Percentiles rank a stretch among this genome's conserved stretches.
phyloP scores from a whole-genome alignment of 805 yeast species.

The Spathaspora gorwiae region DNA sequence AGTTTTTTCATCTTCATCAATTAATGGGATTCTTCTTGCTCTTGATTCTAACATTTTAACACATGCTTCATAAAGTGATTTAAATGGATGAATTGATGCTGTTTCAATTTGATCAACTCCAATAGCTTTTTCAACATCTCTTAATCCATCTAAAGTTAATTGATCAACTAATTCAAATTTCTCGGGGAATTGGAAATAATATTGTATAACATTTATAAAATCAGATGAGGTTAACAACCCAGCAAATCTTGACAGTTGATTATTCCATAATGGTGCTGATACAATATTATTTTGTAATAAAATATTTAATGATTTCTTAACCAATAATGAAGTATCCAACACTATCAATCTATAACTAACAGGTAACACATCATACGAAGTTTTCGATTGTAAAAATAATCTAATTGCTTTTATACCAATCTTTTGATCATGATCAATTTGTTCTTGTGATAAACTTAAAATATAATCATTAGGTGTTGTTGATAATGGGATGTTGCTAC shows the following conservation, averaged over 20 bases:
- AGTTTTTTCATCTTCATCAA: slow-evolving; percentile 90
- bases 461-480: slow-evolving; percentile 42
- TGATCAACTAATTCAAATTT: slow-evolving; percentile 84
- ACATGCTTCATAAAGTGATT: slow-evolving; percentile 88
- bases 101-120: slow-evolving; percentile 86
- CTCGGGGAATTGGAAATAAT: slow-evolving; percentile 85
- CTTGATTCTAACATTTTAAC: slow-evolving; percentile 81
- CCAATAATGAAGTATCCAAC: slow-evolving; percentile 83
- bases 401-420: slow-evolving; percentile 81
- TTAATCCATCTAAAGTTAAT: slow-evolving; percentile 76
- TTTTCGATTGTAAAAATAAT: slow-evolving; percentile 77
- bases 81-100: slow-evolving; percentile 84
- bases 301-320: slow-evolving; percentile 86
- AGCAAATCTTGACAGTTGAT: slow-evolving; percentile 81
- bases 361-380: slow-evolving; percentile 94
- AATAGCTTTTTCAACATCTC: slow-evolving; percentile 81
- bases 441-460: slow-evolving; percentile 35
- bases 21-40: slow-evolving; percentile 89
- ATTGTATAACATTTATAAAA: slow-evolving; percentile 91
- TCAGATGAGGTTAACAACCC: slow-evolving; percentile 90
- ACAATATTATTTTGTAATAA: slow-evolving; percentile 90
- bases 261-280: slow-evolving; percentile 96
- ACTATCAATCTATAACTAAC: slow-evolving; percentile 91
- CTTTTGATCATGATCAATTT: slow-evolving; percentile 56
- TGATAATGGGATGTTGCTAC: slow-evolving; percentile 12